phyloP scores from a whole-genome alignment of 2,329 filamentous ascomycete genomes.

The Paradendryphiella salina region DNA sequence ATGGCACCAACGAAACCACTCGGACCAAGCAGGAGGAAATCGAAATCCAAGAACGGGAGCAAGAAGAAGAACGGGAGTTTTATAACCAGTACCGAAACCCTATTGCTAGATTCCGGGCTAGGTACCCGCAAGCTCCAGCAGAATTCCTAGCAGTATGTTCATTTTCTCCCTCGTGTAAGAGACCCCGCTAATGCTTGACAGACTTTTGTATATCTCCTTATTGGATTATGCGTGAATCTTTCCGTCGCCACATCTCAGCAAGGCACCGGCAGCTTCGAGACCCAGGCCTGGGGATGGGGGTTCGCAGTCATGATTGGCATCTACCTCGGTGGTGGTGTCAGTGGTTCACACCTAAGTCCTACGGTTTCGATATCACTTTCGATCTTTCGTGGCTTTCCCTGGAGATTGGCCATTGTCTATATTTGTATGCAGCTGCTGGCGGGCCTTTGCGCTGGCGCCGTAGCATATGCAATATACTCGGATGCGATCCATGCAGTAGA shows the following conservation, averaged over 20 bases:
- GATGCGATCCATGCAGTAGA: constrained; percentile 66
- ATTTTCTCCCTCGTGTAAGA: too few species aligned
- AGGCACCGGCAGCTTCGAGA: constrained; percentile 39
- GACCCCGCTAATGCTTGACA: not conserved
- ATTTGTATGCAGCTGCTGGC: constrained; percentile 57
- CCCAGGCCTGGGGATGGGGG: constrained; percentile 54
- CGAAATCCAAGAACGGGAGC: constrained; percentile 46
- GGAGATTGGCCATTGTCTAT: constrained; percentile 56
- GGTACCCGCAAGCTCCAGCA: constrained; percentile 58
- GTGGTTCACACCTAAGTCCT: constrained; percentile 56
- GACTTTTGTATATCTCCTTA: constrained; percentile 39
- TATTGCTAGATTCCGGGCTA: constrained; percentile 56
- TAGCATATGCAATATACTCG: constrained; percentile 43
- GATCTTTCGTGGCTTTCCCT: constrained; percentile 63
- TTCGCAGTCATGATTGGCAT: constrained; percentile 58
- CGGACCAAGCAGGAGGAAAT: constrained; percentile 44
- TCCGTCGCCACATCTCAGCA: constrained; percentile 54
- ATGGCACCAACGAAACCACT: constrained; percentile 31
- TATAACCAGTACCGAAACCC: constrained; percentile 57
- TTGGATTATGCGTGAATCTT: constrained; percentile 57
- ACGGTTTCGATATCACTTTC: constrained; percentile 50
- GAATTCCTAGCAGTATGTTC: constrained; percentile 55
- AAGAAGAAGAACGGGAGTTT: constrained; percentile 52
- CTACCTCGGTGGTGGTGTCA: constrained; percentile 53
- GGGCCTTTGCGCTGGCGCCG: constrained; percentile 53